Conservation (phyloP, 176 grass and related monocot genomes). For the Dendrocalamus sinicus region DNA sequence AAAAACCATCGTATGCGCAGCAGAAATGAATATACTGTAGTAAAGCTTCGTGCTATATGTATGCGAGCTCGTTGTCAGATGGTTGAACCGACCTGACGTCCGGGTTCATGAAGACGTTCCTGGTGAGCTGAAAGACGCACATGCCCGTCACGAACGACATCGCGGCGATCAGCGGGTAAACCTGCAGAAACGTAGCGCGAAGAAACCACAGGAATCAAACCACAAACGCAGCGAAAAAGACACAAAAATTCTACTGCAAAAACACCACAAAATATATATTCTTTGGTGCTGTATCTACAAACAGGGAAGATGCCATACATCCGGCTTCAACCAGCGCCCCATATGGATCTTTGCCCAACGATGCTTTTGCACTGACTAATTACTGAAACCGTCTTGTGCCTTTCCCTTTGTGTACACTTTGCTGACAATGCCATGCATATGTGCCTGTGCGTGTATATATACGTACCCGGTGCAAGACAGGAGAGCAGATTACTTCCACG, state of each 20-base stretch:
- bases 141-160: conserved; percentile 79
- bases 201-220: no score
- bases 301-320: conserved; percentile 2
- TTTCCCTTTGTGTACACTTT: background rate
- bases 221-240: no score
- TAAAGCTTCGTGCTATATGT: no score
- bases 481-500: background rate
- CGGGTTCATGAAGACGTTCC: conserved; percentile 77
- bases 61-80: no score
- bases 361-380: background rate
- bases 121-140: conserved; percentile 72
- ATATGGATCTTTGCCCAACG: conserved; percentile 8
- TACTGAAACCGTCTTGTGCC: no score
- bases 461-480: background rate
- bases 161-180: conserved; percentile 81
- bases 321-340: conserved; percentile 53
- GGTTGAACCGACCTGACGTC: conserved; percentile 58
- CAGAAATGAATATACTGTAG: no score
- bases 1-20: no score
- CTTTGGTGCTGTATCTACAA: no score
- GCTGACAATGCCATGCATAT: conserved; percentile 27
- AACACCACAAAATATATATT: no score
- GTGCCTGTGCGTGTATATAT: background rate
- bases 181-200: conserved; percentile 38
- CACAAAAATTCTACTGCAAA: no score